Base-by-base conservation (phyloP, 169 alveolate species). In the Plasmodium fragile region DNA sequence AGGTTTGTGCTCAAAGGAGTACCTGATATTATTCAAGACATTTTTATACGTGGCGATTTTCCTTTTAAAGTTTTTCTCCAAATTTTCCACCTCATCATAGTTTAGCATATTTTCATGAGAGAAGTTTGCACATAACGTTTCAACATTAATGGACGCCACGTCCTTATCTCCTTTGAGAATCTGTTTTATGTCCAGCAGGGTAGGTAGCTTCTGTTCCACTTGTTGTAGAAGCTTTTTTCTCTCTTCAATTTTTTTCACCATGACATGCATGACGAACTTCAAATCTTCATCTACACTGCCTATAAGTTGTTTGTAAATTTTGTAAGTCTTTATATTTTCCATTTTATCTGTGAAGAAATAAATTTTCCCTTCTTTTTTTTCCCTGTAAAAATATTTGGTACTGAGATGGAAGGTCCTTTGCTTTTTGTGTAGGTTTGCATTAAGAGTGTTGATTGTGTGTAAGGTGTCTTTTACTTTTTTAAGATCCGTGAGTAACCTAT, bases 331-430 rank as follows among this genome's bases (percentile, higher is more conserved):
- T 81, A 53, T 53, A 52, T 81, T 81, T 81, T 81, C 89, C 32
- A 53, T 2, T 30, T 7, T 81, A 28, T 81, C 78, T 28, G 77
- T 52, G 41, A 81, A 81, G 70, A 81, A 81, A 41, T 81, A 81
- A 81, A 81, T 52, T 13, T 81, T 81, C 0, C 32, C 78, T 22
- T 81, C 71, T 30, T 52, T 53, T 53, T 81, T 71, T n/a, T 78
- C 83, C 25, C 34, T 81, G 41, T 81, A 81, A 53, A 81, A 81
- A 81, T 81, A 81, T 10, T 81, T 81, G 11, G 75, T 81, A 30
- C 39, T 22, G 22, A 81, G 89, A 32, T 81, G 70, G 34, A 30
- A 45, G 10, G 39, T 81, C 6, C 89, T 49, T 7, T 25, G 32
- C 18, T 81, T 81, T 81, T 55, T 81, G 69, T 53, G 53, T 4